Evolutionary conservation across 2,329 filamentous ascomycete species (phyloP).

Genomic region (Monosporascus ibericus): DNA sequence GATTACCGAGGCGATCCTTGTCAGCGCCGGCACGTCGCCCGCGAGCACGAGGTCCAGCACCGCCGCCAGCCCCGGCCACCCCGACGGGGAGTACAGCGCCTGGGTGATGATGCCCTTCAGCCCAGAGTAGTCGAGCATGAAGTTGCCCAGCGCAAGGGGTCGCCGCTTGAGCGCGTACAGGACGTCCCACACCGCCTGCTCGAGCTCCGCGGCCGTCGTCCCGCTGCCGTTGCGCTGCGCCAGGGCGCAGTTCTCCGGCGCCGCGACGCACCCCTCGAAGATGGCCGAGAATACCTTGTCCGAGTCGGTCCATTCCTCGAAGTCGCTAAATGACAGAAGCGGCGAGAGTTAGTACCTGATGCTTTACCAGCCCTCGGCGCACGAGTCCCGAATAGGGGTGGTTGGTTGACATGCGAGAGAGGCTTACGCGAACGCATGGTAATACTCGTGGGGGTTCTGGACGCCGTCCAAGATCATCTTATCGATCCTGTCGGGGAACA

Average conservation of each 20-base stretch:
- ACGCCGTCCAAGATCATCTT: conserved; percentile 27
- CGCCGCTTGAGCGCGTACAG: conserved; percentile 21
- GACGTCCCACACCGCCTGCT: conserved; percentile 29
- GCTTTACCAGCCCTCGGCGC: neutral
- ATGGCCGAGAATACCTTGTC: conserved; percentile 25
- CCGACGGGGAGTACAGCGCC: conserved; percentile 14
- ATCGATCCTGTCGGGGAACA: conserved; percentile 32
- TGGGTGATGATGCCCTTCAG: conserved; percentile 13
- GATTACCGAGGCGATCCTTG: neutral
- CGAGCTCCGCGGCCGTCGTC: conserved; percentile 30
- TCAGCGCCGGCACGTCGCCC: conserved; percentile 1
- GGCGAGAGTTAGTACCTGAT: neutral
- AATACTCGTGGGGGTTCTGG: conserved; percentile 26
- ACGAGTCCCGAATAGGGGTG: neutral
- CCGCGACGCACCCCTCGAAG: conserved; percentile 20
- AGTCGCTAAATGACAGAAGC: conserved; percentile 8
- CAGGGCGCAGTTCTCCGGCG: conserved; percentile 20
- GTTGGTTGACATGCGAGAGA: neutral
- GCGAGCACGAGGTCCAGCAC: conserved; percentile 8
- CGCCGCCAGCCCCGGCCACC: conserved; percentile 11
- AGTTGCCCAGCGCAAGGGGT: conserved; percentile 17
- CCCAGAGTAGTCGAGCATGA: conserved; percentile 18
- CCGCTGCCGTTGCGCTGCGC: conserved; percentile 17
- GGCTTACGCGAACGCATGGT: conserved; percentile 7
- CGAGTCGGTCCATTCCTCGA: conserved; percentile 17